Percentiles rank a stretch among this genome's conserved stretches.
Evolutionary conservation across 805 yeast species (phyloP).

Genomic region (Vanderwaltozyma polyspora): DNA sequence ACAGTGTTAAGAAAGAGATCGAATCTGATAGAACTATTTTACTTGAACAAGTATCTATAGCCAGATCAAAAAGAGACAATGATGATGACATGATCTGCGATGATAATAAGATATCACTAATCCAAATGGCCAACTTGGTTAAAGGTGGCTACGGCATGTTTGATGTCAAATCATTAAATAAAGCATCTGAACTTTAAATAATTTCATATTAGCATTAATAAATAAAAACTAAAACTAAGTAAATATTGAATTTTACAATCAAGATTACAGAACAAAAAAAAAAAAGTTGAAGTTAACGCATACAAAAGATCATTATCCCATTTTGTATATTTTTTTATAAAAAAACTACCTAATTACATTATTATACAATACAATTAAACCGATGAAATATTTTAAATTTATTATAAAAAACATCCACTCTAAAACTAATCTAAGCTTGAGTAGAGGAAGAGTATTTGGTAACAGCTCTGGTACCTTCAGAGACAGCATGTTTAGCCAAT

Average conservation of each 20-base stretch:
- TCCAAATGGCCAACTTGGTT: neutral
- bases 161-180: neutral
- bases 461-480: slow-evolving; percentile 98
- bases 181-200: neutral
- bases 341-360: slow-evolving; percentile 4
- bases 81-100: slow-evolving; percentile 12
- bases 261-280: too few species aligned
- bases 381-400: slow-evolving; percentile 3
- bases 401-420: too few species aligned
- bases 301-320: slow-evolving; percentile 5
- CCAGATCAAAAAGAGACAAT: neutral
- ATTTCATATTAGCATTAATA: neutral
- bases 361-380: slow-evolving; percentile 3
- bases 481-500: slow-evolving; percentile 95
- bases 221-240: neutral
- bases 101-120: neutral
- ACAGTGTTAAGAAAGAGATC: slow-evolving; percentile 21
- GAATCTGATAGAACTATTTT: slow-evolving; percentile 4
- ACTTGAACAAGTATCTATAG: too few species aligned
- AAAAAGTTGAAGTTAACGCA: too few species aligned
- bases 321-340: slow-evolving; percentile 1
- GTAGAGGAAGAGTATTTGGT: slow-evolving; percentile 79
- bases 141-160: neutral
- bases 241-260: neutral
- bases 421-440: slow-evolving; percentile 30